phyloP scores from a whole-genome alignment of 2,329 filamentous ascomycete species.

The Gremmenia infestans region DNA sequence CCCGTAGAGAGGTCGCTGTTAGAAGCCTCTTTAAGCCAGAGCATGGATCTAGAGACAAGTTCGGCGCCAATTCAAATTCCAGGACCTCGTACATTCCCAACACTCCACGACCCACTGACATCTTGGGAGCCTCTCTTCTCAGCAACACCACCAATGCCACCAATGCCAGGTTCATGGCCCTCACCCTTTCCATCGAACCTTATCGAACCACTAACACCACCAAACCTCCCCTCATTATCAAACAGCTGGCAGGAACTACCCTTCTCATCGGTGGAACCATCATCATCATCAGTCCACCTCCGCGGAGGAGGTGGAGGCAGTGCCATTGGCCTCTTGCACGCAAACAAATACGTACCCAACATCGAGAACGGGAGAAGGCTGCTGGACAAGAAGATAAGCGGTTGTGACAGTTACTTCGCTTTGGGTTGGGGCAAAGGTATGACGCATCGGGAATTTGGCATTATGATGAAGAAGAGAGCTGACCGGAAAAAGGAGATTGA shows the following conservation, averaged over 20 bases:
- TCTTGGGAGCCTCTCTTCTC: neutral
- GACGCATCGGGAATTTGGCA: neutral
- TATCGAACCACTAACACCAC: neutral
- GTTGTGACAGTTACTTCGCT: neutral
- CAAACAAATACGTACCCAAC: neutral
- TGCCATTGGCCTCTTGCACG: neutral
- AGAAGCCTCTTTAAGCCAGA: too few relatives aligned
- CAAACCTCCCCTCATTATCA: neutral
- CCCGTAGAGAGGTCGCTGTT: too few relatives aligned
- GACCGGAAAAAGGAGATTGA: neutral
- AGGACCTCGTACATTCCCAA: neutral
- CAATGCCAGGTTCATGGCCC: neutral
- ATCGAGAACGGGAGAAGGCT: neutral
- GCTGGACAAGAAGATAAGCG: neutral
- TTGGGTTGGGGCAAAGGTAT: neutral
- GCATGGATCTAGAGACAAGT: too few relatives aligned
- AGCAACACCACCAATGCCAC: neutral
- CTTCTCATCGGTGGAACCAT: neutral
- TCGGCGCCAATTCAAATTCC: neutral
- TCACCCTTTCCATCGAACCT: neutral
- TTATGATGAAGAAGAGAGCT: neutral
- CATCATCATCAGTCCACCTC: neutral
- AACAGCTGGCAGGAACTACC: neutral
- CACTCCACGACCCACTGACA: neutral
- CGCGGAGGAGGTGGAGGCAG: neutral